A percentile compares a stretch with the other conserved stretches of the same genome.
phyloP scores from a whole-genome alignment of 1,284 basidiomycete genomes.

The Ustanciosporium gigantosporum region DNA sequence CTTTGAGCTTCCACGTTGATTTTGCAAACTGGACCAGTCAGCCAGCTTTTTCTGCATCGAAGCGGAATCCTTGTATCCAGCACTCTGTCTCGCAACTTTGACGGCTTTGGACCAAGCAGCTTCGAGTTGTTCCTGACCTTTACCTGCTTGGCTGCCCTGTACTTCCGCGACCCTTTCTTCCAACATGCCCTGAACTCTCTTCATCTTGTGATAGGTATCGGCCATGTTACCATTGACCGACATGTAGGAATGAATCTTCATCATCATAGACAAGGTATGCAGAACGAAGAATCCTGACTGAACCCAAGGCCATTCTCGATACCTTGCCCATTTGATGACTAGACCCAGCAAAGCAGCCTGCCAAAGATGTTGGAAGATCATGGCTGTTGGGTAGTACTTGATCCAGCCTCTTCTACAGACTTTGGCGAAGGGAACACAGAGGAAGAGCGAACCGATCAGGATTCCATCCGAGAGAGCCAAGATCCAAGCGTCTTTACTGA shows the following conservation, averaged over 20 bases:
- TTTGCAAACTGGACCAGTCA: conserved; percentile 21
- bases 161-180: conserved; percentile 48
- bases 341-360: conserved; percentile 37
- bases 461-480: conserved; percentile 82
- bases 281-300: conserved; percentile 93
- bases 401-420: conserved; percentile 57
- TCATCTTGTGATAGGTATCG: conserved; percentile 41
- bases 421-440: conserved; percentile 76
- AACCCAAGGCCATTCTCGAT: conserved; percentile 88
- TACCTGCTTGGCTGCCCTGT: conserved; percentile 19
- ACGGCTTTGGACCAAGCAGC: conserved; percentile 38
- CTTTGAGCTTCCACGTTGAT: conserved; percentile 28
- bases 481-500: conserved; percentile 81
- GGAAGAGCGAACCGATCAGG: conserved; percentile 74
- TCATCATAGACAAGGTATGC: conserved; percentile 86
- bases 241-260: conserved; percentile 96
- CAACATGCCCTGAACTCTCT: conserved; percentile 39
- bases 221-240: conserved; percentile 84
- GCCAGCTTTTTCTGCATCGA: background rate
- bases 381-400: conserved; percentile 64
- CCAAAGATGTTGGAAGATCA: conserved; percentile 48
- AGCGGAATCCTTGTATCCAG: conserved; percentile 3
- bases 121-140: conserved; percentile 18
- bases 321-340: conserved; percentile 55
- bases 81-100: conserved; percentile 5